Conservation (phyloP, 2,329 filamentous ascomycete species). For the Ceratocystiopsis minuta region DNA sequence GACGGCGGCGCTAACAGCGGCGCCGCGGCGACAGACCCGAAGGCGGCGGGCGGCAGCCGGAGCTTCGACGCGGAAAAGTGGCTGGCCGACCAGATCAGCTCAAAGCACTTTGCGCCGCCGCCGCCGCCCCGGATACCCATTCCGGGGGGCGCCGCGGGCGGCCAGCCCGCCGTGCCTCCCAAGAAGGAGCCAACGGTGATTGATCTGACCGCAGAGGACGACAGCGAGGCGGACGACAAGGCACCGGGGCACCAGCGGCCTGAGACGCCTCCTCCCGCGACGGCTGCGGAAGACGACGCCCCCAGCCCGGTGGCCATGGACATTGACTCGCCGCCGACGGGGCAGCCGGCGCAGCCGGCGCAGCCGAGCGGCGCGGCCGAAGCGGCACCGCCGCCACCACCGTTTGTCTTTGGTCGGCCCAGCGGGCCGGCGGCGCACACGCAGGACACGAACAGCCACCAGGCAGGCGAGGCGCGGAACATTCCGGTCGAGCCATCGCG, state of each 20-base stretch:
- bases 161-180: too few relatives aligned
- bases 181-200: too few relatives aligned
- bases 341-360: slow-evolving; percentile 7
- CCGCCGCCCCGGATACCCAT: too few relatives aligned
- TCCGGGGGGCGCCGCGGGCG: too few relatives aligned
- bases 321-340: slow-evolving; percentile 34
- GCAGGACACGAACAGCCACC: neutral
- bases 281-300: slow-evolving; percentile 13
- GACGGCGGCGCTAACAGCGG: slow-evolving; percentile 7
- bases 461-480: slow-evolving; percentile 24
- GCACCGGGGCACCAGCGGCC: slow-evolving; percentile 13
- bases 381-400: slow-evolving; percentile 8
- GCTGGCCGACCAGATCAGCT: slow-evolving; percentile 31
- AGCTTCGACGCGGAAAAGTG: slow-evolving; percentile 34
- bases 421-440: too few relatives aligned
- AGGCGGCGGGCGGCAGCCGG: neutral
- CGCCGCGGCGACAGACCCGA: neutral
- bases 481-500: slow-evolving; percentile 41
- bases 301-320: slow-evolving; percentile 46
- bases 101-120: slow-evolving; percentile 34
- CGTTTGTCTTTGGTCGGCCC: neutral
- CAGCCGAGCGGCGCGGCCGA: slow-evolving; percentile 2
- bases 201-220: slow-evolving; percentile 18
- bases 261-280: slow-evolving; percentile 13
- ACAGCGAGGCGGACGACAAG: slow-evolving; percentile 17